Base-by-base conservation (phyloP, 1,284 basidiomycete species). In the Naganishia sp. region DNA sequence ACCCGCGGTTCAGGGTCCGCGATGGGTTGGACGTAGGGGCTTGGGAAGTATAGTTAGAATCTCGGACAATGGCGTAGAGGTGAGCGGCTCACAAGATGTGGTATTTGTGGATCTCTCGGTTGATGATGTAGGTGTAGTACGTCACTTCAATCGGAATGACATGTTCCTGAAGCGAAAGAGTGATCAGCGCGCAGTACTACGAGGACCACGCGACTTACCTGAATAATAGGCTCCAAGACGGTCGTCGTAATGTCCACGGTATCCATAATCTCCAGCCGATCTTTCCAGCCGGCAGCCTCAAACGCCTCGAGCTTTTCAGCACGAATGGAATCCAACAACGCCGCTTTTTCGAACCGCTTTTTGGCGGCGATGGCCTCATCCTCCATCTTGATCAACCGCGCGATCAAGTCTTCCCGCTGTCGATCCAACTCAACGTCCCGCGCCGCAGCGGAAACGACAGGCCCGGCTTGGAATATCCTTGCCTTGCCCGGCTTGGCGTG, bases 11-110 rank as follows among this genome's bases (percentile, higher is more conserved):
- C 52, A 4, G 76, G 75, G 62, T 76, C 75, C 55, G 68, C 57
- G 58, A 79, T 73, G 23, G 77, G 77, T 60, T 76, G 75, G 61
- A 79, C 78, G 65, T 71, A 72, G 17, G 77, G 77, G 66, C 77
- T 76, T 58, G 4, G 25, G 6, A 45, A 10, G 18, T 47, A 42
- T 21, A 32, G 31, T 60, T 5, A 66, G 42, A n/a, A 6, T 9
- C 6, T 45, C 13, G 11, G 13, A 28, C 39, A 52, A 15, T 25
- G 43, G 35, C 35, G n/a, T 35, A 15, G 25, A 18, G 21, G 21
- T 42, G 23, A 31, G 17, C 28, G 73, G 73, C 76, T 55, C 49
- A 76, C 76, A 73, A 73, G 49, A 76, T 71, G 68, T 79, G 77
- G 58, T 76, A 72, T 45, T 70, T 70, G 68, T 78, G 74, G 35